Evolutionary conservation across 306 rosid species (phyloP).

Genomic region (Calophaca sinica): DNA sequence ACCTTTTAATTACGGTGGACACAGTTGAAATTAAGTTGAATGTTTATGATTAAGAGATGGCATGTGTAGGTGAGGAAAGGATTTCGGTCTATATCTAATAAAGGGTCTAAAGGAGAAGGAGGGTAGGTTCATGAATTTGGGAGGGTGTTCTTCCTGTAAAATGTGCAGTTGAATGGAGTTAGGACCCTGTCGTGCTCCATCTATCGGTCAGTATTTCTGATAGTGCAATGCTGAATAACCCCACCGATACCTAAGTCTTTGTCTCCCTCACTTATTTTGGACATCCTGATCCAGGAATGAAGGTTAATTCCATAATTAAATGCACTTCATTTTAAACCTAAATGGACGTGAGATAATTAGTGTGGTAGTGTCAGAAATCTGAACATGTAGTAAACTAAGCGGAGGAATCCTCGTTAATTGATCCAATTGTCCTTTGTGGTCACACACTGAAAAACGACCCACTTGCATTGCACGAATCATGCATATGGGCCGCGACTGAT

Average conservation of each 20-base stretch:
- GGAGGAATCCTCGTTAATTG: constrained; percentile 17
- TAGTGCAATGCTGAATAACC: constrained; percentile 18
- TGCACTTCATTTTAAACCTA: constrained; percentile 4
- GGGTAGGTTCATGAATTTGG: constrained; percentile 23
- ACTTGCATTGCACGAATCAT: constrained; percentile 36
- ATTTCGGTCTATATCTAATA: background rate
- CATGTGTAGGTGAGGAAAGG: constrained; percentile 4
- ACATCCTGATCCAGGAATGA: background rate
- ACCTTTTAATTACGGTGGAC: background rate
- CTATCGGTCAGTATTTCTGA: background rate
- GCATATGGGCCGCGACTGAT: constrained; percentile 36
- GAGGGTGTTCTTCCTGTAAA: constrained; percentile 1
- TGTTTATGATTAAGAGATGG: background rate
- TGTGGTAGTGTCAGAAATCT: constrained; percentile 18
- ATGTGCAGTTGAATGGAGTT: background rate
- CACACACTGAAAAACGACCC: constrained; percentile 39
- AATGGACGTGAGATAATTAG: background rate
- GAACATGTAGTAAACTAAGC: background rate
- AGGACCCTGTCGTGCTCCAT: constrained; percentile 44
- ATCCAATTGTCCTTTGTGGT: constrained; percentile 37
- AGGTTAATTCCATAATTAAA: constrained; percentile 40
- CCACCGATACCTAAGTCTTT: constrained; percentile 56
- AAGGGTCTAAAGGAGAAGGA: background rate
- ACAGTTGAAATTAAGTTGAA: constrained; percentile 5
- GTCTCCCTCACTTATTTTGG: constrained; percentile 47